Evolutionary conservation across 1,139 yeast species (phyloP).

Genomic region (Nadsonia commutata): DNA sequence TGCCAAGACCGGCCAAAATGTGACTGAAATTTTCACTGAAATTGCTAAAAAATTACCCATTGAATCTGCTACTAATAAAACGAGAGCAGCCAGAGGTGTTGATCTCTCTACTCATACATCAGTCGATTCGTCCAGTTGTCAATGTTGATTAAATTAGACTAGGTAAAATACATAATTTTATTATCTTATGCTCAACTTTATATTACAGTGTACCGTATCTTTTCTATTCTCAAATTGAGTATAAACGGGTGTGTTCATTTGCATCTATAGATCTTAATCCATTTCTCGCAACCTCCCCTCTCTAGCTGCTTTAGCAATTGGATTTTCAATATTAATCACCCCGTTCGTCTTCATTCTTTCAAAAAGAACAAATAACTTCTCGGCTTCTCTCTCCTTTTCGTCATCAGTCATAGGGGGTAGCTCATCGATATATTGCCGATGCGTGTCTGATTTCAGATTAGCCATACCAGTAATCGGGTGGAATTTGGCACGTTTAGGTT

Average conservation of each 20-base stretch:
- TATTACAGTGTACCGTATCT: too few species aligned
- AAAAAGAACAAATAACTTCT: conserved; percentile 34
- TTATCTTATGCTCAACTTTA: too few species aligned
- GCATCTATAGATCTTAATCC: too few species aligned
- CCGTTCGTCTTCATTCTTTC: conserved; percentile 36
- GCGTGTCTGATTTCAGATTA: conserved; percentile 5
- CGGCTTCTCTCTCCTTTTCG: conserved; percentile 42
- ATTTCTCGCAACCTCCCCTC: conserved; percentile 11
- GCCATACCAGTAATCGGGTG: conserved; percentile 2
- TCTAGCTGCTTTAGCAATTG: conserved; percentile 17
- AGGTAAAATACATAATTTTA: too few species aligned
- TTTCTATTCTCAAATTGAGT: too few species aligned
- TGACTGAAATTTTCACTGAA: conserved; percentile 63
- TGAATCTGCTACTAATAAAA: conserved; percentile 19
- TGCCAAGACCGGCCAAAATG: conserved; percentile 82
- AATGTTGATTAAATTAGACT: background rate
- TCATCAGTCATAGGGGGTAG: conserved; percentile 30
- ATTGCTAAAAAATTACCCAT: conserved; percentile 41
- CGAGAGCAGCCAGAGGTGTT: conserved; percentile 22
- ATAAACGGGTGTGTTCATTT: too few species aligned
- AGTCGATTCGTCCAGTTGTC: conserved; percentile 1
- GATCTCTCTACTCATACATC: conserved; percentile 17
- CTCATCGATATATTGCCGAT: conserved; percentile 2
- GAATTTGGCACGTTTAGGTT: too few species aligned
- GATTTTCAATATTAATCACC: conserved; percentile 30